phyloP scores from a whole-genome alignment of 805 yeast species.

The Priceomyces fermenticarens region DNA sequence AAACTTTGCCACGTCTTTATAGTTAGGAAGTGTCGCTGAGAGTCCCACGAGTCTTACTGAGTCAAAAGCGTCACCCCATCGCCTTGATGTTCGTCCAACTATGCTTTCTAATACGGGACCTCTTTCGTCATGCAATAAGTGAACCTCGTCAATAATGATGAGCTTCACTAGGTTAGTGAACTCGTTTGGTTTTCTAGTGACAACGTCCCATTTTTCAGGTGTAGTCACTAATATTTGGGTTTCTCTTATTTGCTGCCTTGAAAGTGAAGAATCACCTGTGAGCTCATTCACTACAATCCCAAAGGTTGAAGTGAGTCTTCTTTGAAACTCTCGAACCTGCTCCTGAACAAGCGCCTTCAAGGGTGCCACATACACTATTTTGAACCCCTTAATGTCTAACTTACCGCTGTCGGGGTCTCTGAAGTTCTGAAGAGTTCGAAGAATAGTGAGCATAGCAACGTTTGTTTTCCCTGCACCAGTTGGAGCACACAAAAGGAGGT shows the following conservation, averaged over 20 bases:
- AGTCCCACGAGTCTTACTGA: conserved; percentile 74
- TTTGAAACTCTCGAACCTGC: conserved; percentile 81
- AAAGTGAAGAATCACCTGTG: conserved; percentile 84
- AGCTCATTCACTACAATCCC: conserved; percentile 79
- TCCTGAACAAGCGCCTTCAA: conserved; percentile 93
- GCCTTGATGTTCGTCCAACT: conserved; percentile 68
- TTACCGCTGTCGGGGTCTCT: conserved; percentile 45
- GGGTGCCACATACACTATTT: conserved; percentile 88
- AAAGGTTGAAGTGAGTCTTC: conserved; percentile 55
- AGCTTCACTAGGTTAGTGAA: conserved; percentile 64
- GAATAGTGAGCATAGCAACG: conserved; percentile 82
- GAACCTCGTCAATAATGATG: conserved; percentile 88
- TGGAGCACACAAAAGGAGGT: conserved; percentile 89
- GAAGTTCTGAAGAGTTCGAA: conserved; percentile 57
- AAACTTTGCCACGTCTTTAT: conserved; percentile 79
- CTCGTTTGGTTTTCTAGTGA: conserved; percentile 78
- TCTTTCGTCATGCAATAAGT: conserved; percentile 86
- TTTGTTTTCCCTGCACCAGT: conserved; percentile 99
- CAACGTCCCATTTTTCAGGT: conserved; percentile 97
- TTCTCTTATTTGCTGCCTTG: conserved; percentile 68
- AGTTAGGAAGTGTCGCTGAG: conserved; percentile 92
- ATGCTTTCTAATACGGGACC: conserved; percentile 93
- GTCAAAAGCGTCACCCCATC: conserved; percentile 40
- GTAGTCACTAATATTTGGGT: conserved; percentile 89
- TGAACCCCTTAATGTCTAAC: conserved; percentile 56